phyloP scores from a whole-genome alignment of 208 protist genomes.

The Jaenimonas drosophilae region DNA sequence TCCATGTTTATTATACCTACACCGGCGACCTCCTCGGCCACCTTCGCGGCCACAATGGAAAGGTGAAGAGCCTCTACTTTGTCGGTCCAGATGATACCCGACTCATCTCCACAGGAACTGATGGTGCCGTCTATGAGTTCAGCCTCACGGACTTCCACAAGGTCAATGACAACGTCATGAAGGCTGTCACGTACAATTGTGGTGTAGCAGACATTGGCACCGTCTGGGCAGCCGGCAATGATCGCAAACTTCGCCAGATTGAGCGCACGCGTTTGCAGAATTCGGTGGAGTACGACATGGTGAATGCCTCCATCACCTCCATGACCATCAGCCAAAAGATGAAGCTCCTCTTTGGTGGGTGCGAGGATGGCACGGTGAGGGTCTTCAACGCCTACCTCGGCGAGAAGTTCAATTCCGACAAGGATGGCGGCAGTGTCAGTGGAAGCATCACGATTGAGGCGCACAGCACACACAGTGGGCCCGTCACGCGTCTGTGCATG shows the following conservation, averaged over 20 bases:
- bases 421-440: constrained; percentile 19
- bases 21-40: constrained; percentile 93
- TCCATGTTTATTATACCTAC: constrained; percentile 95
- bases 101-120: constrained; percentile 87
- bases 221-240: constrained; percentile 91
- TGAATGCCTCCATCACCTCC: constrained; percentile 63
- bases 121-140: constrained; percentile 96
- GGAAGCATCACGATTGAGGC: constrained; percentile 74
- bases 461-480: constrained; percentile 72
- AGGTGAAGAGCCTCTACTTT: constrained; percentile 83
- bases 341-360: constrained; percentile 92
- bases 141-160: constrained; percentile 89
- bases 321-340: constrained; percentile 81
- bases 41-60: constrained; percentile 93
- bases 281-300: constrained; percentile 60
- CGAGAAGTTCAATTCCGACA: constrained; percentile 46
- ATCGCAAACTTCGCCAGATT: constrained; percentile 89
- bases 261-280: constrained; percentile 48
- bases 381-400: constrained; percentile 87
- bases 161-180: constrained; percentile 87
- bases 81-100: constrained; percentile 88
- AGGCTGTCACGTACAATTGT: constrained; percentile 89
- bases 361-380: constrained; percentile 88
- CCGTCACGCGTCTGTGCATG: constrained; percentile 77
- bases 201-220: constrained; percentile 69